phyloP scores from a whole-genome alignment of 176 grass and related monocot species.

The Tillandsia fasciculata region DNA sequence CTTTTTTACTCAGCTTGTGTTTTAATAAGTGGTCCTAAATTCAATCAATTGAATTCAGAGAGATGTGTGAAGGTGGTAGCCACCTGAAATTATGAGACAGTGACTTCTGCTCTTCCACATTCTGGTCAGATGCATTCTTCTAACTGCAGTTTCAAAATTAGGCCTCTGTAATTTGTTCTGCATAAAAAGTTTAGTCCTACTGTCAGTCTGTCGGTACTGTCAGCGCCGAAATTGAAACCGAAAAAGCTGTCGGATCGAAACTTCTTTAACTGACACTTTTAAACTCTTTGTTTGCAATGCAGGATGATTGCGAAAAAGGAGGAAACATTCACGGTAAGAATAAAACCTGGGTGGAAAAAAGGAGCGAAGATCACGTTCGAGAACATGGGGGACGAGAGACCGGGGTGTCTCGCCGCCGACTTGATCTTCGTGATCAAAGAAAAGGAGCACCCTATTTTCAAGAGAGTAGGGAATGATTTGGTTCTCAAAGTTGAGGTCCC shows the following conservation, averaged over 20 bases:
- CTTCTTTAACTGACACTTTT: neutral
- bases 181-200: no score
- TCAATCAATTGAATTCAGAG: neutral
- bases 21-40: slow-evolving; percentile 30
- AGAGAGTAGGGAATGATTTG: slow-evolving; percentile 66
- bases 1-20: neutral
- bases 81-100: slow-evolving; percentile 23
- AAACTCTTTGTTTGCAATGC: neutral
- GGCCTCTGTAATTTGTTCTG: no score
- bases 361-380: slow-evolving; percentile 60
- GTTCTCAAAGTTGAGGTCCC: slow-evolving; percentile 89
- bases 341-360: slow-evolving; percentile 82
- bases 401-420: slow-evolving; percentile 57
- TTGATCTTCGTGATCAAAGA: slow-evolving; percentile 47
- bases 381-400: slow-evolving; percentile 61
- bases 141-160: no score
- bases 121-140: neutral
- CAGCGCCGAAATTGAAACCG: no score
- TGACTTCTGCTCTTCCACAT: slow-evolving; percentile 31
- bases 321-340: slow-evolving; percentile 43
- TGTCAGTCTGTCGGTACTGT: no score
- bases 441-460: slow-evolving; percentile 71
- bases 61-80: slow-evolving; percentile 19
- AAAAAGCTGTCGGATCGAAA: no score
- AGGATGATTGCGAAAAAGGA: slow-evolving; percentile 73